Conservation (phyloP, 164 flowering plant genomes). For the Berberis vulgaris region DNA sequence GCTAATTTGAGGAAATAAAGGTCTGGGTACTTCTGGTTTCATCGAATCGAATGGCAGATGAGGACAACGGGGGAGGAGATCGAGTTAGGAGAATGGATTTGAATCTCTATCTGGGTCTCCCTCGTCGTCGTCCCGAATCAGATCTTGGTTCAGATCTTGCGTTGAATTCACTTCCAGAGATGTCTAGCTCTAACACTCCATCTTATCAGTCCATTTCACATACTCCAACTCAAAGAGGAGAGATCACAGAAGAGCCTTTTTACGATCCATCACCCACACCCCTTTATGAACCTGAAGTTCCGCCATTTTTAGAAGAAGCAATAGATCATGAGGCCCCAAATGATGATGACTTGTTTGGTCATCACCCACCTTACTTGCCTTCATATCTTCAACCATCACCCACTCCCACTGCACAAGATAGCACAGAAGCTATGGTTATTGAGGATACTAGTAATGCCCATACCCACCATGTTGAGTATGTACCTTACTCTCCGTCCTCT, state of each 20-base stretch:
- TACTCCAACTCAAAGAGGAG: not conserved
- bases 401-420: constrained; percentile 8
- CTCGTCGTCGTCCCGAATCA: constrained; percentile 15
- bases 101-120: constrained; percentile 25
- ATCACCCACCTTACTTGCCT: constrained; percentile 3
- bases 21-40: no score
- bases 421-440: constrained; percentile 8
- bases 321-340: constrained; percentile 3
- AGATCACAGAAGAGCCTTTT: constrained; percentile 1
- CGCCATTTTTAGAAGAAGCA: not conserved
- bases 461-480: constrained; percentile 11
- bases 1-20: no score
- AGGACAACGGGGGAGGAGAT: constrained; percentile 7
- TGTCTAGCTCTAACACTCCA: constrained; percentile 16
- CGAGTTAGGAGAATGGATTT: constrained; percentile 23
- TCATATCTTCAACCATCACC: constrained; percentile 7
- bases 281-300: not conserved
- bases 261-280: not conserved
- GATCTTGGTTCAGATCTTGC: constrained; percentile 28
- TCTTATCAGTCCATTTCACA: constrained; percentile 5
- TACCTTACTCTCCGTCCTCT: constrained; percentile 9
- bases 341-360: not conserved
- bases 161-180: constrained; percentile 13
- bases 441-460: constrained; percentile 4
- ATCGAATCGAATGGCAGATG: constrained; percentile 9